Evolutionary conservation across 1,284 basidiomycete genomes (phyloP), one percentile per base, ranked within the genome.

Genomic region (Ustilago xerochloae): DNA sequence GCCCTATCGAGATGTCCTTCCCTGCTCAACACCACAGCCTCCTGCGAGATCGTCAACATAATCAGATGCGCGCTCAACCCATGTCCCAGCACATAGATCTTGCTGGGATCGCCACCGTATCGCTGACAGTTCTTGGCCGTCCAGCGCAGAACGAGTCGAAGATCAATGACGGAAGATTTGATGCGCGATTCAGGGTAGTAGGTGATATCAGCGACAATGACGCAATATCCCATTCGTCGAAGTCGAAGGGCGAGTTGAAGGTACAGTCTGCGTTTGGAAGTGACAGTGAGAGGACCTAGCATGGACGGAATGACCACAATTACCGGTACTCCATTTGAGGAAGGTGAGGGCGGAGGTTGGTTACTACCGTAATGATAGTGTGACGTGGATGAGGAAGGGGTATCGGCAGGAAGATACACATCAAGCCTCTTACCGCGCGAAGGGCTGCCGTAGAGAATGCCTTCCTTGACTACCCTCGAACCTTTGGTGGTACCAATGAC

Each of bases 31-130:
- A 85, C 83, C 16, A 84, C 82, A n/a, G 85, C 84, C 57, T 84
- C 81, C 49, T 86, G 84, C 6, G 83, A 74, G 8, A 85, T 61
- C 4, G 85, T 84, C 64, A 85, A 78, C 63, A 85, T 74, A 12
- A 81, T 80, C 18, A 86, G 67, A 60, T 85, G 84, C 24, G 82
- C 84, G 18, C 82, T 84, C 13, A 84, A 62, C 4, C 85, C 85
- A 49, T 85, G 85, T 2, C 85, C 85, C 58, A 82, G 50, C 0
- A 86, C 50, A 46, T 84, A 81, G 55, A 86, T 85, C 53, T 76
- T 65, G 39, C 51, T 51, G 13, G 81, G 73, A 55, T 85, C 83
- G 29, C 85, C 86, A 5, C 85, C 85, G 48, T 84, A 85, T 36
- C 70, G 54, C 35, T 57, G 52, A 10, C 81, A 81, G 38, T 84